Evolutionary conservation across 148 eudicot species (phyloP).

Genomic region (Simmondsia chinensis): DNA sequence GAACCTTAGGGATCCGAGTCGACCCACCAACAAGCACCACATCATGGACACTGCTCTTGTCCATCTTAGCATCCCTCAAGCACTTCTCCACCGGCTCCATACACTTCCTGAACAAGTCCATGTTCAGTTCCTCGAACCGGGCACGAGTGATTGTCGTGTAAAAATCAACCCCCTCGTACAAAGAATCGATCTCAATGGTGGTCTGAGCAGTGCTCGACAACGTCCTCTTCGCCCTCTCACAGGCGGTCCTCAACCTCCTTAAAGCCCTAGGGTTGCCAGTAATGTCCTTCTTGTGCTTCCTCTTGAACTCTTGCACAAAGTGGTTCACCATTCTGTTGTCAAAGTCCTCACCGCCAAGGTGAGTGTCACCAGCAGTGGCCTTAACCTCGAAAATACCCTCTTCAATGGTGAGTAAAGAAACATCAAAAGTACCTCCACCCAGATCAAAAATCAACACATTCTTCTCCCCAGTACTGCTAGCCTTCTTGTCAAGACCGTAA

Average conservation of each 20-base stretch:
- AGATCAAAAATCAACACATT: not conserved
- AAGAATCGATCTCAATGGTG: not conserved
- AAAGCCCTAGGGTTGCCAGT: not conserved
- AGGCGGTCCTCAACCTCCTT: not conserved
- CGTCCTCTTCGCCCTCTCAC: conserved; percentile 5
- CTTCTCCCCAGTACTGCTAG: not conserved
- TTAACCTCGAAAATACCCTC: not conserved
- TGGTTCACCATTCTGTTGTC: conserved; percentile 3
- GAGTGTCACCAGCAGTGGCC: not conserved
- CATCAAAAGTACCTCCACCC: conserved; percentile 3
- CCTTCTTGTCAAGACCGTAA: not conserved
- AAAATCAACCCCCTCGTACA: conserved; percentile 3
- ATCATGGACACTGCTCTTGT: conserved; percentile 1
- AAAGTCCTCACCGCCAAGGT: not conserved
- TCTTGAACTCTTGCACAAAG: not conserved
- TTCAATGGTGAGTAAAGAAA: not conserved
- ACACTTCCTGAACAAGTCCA: conserved; percentile 2
- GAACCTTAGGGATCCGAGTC: conserved; percentile 7
- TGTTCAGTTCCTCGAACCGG: conserved; percentile 2
- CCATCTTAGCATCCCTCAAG: conserved; percentile 1
- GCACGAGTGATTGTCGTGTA: not conserved
- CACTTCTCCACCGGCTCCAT: not conserved
- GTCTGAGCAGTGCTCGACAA: not conserved
- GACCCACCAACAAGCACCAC: conserved; percentile 11
- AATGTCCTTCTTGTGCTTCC: conserved; percentile 5